Conservation (phyloP, 2,329 filamentous ascomycete genomes). For the Fusarium sp. region DNA sequence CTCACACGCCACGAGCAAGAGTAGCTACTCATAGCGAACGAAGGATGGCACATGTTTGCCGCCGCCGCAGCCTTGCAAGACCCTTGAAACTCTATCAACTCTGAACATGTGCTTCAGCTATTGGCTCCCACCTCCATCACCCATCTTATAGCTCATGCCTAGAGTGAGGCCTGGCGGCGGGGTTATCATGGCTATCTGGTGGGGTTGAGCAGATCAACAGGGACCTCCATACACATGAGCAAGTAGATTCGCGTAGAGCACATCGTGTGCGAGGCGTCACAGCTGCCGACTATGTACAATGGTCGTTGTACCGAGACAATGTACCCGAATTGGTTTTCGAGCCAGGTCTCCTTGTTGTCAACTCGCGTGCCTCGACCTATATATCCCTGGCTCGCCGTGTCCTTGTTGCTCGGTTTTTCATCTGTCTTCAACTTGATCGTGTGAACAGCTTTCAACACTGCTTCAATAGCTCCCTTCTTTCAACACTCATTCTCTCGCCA, state of each 20-base stretch:
- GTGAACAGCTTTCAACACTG: slow-evolving; percentile 48
- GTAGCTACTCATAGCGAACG: slow-evolving; percentile 37
- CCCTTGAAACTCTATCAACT: slow-evolving; percentile 40
- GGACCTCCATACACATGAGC: slow-evolving; percentile 12
- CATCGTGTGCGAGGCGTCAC: slow-evolving; percentile 25
- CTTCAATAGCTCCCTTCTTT: slow-evolving; percentile 36
- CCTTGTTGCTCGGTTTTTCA: slow-evolving; percentile 4
- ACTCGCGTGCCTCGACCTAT: slow-evolving; percentile 28
- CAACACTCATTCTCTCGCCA: slow-evolving; percentile 45
- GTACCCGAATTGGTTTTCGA: slow-evolving; percentile 1
- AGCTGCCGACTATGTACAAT: slow-evolving; percentile 16
- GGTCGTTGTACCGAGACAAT: slow-evolving; percentile 14
- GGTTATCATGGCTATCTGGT: slow-evolving; percentile 37
- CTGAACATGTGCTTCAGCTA: slow-evolving; percentile 54
- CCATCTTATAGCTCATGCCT: slow-evolving; percentile 1
- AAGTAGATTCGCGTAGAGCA: slow-evolving; percentile 29
- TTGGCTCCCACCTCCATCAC: slow-evolving; percentile 48
- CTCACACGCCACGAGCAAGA: slow-evolving; percentile 25
- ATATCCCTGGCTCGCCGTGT: slow-evolving; percentile 35
- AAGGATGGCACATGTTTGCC: slow-evolving; percentile 40
- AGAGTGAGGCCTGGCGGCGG: slow-evolving; percentile 34
- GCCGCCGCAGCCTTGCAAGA: slow-evolving; percentile 33
- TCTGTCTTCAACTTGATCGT: slow-evolving; percentile 40
- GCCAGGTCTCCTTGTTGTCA: not conserved
- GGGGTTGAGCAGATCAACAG: slow-evolving; percentile 38